These are phyloP conservation scores for Xanthoparmelia taractica DNA, from an alignment of 495 filamentous ascomycete species.

Conservation along the genomic window DNA sequence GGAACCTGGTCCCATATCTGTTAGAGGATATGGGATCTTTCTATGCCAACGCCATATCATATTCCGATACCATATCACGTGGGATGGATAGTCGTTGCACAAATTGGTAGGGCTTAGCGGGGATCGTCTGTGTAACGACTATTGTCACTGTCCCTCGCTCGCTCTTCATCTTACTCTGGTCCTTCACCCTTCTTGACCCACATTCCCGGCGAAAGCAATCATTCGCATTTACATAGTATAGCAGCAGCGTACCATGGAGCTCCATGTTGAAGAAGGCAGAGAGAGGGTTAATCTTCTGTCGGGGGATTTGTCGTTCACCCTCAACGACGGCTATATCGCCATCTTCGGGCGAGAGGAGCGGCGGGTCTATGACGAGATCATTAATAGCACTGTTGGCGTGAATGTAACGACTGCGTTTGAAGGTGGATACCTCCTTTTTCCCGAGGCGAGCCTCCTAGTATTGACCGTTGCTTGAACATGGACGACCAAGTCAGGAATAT, in stretches of 20 bases:
- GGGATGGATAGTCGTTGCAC: no score
- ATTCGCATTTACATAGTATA: not conserved
- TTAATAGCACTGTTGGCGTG: not conserved
- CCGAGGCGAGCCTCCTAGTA: not conserved
- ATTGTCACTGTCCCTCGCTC: no score
- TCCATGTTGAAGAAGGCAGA: not conserved
- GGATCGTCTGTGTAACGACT: no score
- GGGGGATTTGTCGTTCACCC: not conserved
- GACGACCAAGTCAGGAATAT: conserved; percentile 8
- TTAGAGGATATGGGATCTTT: no score
- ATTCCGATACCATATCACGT: no score
- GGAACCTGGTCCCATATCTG: no score
- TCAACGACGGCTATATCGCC: not conserved
- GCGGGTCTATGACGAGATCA: not conserved
- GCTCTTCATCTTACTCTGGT: no score
- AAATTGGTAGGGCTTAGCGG: no score
- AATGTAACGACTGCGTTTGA: not conserved
- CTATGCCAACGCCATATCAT: no score
- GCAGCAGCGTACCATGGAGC: not conserved
- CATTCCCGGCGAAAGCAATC: no score
- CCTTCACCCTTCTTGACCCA: no score
- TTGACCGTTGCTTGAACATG: not conserved
- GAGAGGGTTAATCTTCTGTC: no score
- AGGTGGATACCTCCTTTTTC: not conserved
- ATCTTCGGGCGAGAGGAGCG: not conserved